phyloP scores from a whole-genome alignment of 2,329 filamentous ascomycete genomes.

The Nakataea oryzae region DNA sequence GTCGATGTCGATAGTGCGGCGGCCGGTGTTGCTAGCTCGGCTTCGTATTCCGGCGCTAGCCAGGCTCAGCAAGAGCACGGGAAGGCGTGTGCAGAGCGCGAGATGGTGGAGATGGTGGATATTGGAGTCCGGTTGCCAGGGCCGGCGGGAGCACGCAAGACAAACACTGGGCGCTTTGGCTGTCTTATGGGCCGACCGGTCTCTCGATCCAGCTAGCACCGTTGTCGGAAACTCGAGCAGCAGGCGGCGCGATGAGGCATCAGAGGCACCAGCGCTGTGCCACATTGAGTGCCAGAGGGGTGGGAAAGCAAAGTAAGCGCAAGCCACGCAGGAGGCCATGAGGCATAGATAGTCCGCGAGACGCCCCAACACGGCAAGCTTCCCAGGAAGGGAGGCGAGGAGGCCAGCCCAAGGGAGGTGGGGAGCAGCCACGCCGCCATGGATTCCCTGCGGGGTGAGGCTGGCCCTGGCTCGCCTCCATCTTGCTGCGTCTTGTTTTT shows the following conservation, averaged over 20 bases:
- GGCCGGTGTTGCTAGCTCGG: not conserved
- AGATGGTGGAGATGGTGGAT: not conserved
- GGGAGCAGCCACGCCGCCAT: no score
- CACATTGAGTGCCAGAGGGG: not conserved
- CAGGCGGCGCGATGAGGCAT: not conserved
- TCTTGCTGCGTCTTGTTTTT: not conserved
- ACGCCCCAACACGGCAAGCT: no score
- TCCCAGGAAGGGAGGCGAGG: no score
- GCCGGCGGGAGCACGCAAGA: not conserved
- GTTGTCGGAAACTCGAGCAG: not conserved
- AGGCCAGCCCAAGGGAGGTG: no score
- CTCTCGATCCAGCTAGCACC: not conserved
- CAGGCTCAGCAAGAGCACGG: not conserved
- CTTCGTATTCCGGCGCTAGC: not conserved
- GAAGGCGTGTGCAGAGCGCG: not conserved
- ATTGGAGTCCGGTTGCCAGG: not conserved
- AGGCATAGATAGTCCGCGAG: not conserved
- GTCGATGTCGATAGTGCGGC: not conserved
- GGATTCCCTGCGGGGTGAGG: no score
- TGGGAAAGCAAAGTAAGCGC: not conserved
- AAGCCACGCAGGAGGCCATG: not conserved
- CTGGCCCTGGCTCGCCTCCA: not conserved
- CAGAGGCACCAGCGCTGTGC: not conserved
- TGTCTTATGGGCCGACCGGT: not conserved
- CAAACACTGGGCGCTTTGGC: not conserved